Conservation (phyloP, 1,139 yeast genomes). For the Protomyces macrosporus region DNA sequence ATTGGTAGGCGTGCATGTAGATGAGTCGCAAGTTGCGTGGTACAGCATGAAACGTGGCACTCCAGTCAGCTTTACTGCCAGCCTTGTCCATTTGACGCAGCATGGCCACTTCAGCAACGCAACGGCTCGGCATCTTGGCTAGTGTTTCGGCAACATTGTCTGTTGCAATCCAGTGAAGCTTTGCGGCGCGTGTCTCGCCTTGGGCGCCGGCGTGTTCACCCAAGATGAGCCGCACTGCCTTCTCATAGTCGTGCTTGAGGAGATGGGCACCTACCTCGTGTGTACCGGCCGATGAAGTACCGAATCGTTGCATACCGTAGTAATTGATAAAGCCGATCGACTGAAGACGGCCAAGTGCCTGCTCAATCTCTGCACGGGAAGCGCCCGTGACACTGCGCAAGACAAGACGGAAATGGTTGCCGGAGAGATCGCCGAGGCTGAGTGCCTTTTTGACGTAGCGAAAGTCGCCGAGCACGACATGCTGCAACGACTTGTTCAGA, state of each 20-base stretch:
- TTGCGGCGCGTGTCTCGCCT: conserved; percentile 31
- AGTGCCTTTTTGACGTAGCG: conserved; percentile 57
- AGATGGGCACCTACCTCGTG: conserved; percentile 75
- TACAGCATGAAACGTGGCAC: conserved; percentile 64
- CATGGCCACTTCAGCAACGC: conserved; percentile 77
- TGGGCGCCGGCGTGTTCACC: conserved; percentile 70
- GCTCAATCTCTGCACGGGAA: conserved; percentile 43
- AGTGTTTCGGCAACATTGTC: conserved; percentile 61
- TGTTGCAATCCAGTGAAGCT: conserved; percentile 70
- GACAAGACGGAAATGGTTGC: conserved; percentile 82
- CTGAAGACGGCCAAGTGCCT: conserved; percentile 55
- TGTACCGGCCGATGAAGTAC: conserved; percentile 88
- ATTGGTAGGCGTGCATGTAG: conserved; percentile 97
- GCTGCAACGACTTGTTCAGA: conserved; percentile 65
- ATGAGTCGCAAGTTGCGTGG: conserved; percentile 88
- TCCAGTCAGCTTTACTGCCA: conserved; percentile 49
- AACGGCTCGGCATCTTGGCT: conserved; percentile 73
- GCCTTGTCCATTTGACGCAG: conserved; percentile 50
- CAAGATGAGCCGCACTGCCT: conserved; percentile 69
- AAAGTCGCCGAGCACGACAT: conserved; percentile 45
- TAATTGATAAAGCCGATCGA: conserved; percentile 81
- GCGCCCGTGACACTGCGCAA: conserved; percentile 45
- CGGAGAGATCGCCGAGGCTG: conserved; percentile 73
- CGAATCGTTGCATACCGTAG: conserved; percentile 96
- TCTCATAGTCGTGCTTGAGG: conserved; percentile 68